These are phyloP conservation scores for Aspergillus taichungensis DNA, from an alignment of 495 filamentous ascomycete genomes.

Conservation along the genomic window DNA sequence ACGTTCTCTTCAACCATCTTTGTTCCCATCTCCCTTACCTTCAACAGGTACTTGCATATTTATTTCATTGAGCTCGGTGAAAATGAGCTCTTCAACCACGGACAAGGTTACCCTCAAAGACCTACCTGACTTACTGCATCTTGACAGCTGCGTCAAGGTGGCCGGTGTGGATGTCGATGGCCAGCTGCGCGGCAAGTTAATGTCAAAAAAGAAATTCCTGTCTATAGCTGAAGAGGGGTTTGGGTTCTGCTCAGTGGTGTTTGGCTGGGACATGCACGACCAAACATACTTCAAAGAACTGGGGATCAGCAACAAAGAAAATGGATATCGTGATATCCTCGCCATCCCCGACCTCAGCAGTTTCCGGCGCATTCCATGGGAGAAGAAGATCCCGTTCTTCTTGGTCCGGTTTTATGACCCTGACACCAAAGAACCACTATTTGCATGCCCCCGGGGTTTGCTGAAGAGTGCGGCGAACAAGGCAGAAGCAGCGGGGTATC, in stretches of 20 bases:
- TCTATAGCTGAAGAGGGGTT: constrained; percentile 77
- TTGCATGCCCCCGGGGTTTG: constrained; percentile 75
- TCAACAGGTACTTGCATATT: too few relatives aligned
- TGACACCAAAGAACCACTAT: constrained; percentile 49
- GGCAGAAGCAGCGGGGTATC: constrained; percentile 52
- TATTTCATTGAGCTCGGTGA: too few relatives aligned
- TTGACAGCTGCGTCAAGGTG: constrained; percentile 84
- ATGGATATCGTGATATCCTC: constrained; percentile 85
- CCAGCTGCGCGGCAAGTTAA: constrained; percentile 81
- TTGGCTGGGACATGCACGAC: constrained; percentile 99
- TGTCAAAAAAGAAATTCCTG: constrained; percentile 94
- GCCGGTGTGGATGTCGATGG: constrained; percentile 91
- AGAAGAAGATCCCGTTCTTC: constrained; percentile 87
- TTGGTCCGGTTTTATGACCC: constrained; percentile 73
- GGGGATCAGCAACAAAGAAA: constrained; percentile 81
- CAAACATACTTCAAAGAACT: constrained; percentile 78
- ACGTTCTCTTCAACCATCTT: too few relatives aligned
- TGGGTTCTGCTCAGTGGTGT: constrained; percentile 93
- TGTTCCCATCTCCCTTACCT: too few relatives aligned
- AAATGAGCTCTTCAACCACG: too few relatives aligned
- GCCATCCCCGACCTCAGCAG: constrained; percentile 73
- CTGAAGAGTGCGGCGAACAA: constrained; percentile 61
- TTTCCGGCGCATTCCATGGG: constrained; percentile 92
- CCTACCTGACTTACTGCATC: constrained; percentile 50
- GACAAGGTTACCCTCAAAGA: constrained; percentile 47